Conservation (phyloP, 1,284 basidiomycete species). For the Meripilus lineatus region DNA sequence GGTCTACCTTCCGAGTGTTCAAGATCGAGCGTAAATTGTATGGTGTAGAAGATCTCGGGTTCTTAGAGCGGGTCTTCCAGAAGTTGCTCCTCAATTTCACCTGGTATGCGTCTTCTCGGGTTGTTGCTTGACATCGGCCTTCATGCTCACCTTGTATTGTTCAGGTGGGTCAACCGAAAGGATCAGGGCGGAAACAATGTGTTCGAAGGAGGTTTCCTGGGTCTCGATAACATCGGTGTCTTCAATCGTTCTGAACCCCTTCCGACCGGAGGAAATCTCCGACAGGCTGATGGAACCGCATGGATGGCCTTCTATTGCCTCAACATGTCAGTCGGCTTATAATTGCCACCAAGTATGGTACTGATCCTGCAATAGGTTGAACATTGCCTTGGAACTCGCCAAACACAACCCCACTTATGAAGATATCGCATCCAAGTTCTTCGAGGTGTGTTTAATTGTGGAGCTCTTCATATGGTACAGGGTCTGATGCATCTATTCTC, state of each 20-base stretch:
- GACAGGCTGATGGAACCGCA: constrained; percentile 96
- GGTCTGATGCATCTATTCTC: constrained; percentile 26
- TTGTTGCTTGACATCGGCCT: not conserved
- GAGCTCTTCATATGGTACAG: constrained; percentile 8
- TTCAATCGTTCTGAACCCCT: constrained; percentile 98
- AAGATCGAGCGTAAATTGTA: constrained; percentile 97
- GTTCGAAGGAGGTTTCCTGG: constrained; percentile 97
- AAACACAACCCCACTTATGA: constrained; percentile 98
- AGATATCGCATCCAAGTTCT: constrained; percentile 99
- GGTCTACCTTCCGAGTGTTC: constrained; percentile 95
- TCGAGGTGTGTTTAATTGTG: constrained; percentile 72
- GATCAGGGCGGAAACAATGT: constrained; percentile 93
- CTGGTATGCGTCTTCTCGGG: constrained; percentile 62
- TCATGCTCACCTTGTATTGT: not conserved
- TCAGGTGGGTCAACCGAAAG: constrained; percentile 97
- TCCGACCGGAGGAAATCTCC: constrained; percentile 87
- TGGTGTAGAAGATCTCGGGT: constrained; percentile 86
- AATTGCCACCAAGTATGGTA: not conserved
- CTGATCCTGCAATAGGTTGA: constrained; percentile 55
- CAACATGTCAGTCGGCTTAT: constrained; percentile 67
- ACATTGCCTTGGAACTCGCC: constrained; percentile 94
- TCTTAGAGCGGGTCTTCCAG: constrained; percentile 98
- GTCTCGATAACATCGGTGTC: constrained; percentile 95
- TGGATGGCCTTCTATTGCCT: constrained; percentile 99
- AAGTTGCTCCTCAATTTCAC: constrained; percentile 97